phyloP scores from a whole-genome alignment of 805 yeast species.

The Candida anglica region DNA sequence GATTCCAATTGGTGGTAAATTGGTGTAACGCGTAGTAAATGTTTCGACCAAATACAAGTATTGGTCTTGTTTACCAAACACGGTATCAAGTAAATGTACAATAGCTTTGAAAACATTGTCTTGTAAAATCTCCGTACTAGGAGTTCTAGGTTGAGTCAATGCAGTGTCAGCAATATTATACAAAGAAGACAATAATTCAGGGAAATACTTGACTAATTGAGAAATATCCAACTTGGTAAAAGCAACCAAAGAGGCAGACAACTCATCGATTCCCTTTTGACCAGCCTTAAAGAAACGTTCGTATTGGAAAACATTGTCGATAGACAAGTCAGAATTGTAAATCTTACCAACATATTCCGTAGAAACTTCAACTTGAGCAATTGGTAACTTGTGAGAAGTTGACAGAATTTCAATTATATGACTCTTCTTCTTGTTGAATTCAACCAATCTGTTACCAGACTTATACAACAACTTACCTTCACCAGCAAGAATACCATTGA shows the following conservation, averaged over 20 bases:
- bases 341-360: constrained; percentile 67
- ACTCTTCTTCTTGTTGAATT: constrained; percentile 40
- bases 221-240: constrained; percentile 52
- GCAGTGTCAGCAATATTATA: constrained; percentile 28
- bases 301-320: constrained; percentile 54
- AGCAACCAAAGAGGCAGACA: constrained; percentile 43
- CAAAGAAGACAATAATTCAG: constrained; percentile 44
- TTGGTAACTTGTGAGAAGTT: constrained; percentile 27
- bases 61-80: constrained; percentile 64
- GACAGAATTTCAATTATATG: constrained; percentile 43
- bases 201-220: constrained; percentile 57
- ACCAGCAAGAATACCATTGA: constrained; percentile 63
- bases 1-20: constrained; percentile 50
- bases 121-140: constrained; percentile 26
- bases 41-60: constrained; percentile 54
- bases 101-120: constrained; percentile 49
- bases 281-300: constrained; percentile 42
- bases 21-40: constrained; percentile 33
- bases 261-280: constrained; percentile 36
- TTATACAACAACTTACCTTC: constrained; percentile 52
- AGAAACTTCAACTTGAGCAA: constrained; percentile 49
- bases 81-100: constrained; percentile 57
- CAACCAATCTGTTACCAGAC: constrained; percentile 43
- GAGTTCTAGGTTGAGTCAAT: constrained; percentile 16
- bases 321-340: constrained; percentile 54